Evolutionary conservation across 352 stramenopile genomes (phyloP), one percentile per base, ranked within the genome.

Genomic region (Phytophthora ohioensis): DNA sequence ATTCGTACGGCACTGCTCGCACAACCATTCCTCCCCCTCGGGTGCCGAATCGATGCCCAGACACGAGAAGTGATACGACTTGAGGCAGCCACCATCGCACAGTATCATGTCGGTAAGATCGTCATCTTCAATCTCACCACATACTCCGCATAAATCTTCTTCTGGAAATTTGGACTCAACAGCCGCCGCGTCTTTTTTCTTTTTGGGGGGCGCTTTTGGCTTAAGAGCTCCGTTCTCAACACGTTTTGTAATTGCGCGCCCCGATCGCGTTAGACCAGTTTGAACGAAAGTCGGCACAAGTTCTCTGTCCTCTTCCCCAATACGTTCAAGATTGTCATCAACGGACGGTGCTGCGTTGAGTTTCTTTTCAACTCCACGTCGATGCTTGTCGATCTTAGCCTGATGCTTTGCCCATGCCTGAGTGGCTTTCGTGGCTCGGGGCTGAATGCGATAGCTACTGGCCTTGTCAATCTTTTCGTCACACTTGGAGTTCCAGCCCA

Each of bases 31-130:
- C 53, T 95, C 80, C 17, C 89, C 85, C 1, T 95, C 79, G 2
- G 87, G 85, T 21, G 81, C 78, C 1, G 75, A 64, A 2, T 91
- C 79, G 9, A 98, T 77, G 21, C 93, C 93, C 21, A 97, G 79
- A 74, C 95, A 99, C 30, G 85, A 91, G 30, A 95, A 91, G 70
- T 99, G 95, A 81, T 97, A 98, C 49, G 92, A 91, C 51, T 93
- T 95, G 34, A 94, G 69, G 64, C 95, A 99, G 2, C 81, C 76
- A n/a, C 94, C 94, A 73, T 99, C 94, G 57, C 95, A 99, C 52
- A 98, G 55, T 11, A 99, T 79, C 75, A 98, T 87, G 52, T 97
- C 80, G 6, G 76, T 90, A 39, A 92, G 57, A 43, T 90, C 76
- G 17, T 93, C 87, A 69, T 95, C 88, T 54, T 97, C 89, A 57